phyloP scores from a whole-genome alignment of 148 eudicot species.

The Chenopodium formosanum region DNA sequence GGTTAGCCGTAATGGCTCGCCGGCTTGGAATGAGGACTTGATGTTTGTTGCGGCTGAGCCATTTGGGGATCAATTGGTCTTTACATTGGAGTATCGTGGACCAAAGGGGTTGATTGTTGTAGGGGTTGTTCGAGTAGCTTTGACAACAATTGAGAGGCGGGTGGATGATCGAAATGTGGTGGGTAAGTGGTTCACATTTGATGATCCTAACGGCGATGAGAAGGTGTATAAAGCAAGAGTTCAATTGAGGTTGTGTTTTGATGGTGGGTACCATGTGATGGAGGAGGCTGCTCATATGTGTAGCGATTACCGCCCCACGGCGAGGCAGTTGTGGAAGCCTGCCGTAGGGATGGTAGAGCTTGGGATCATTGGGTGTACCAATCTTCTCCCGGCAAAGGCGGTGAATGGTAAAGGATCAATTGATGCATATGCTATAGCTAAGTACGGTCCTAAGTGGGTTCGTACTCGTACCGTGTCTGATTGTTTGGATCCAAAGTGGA shows the following conservation, averaged over 20 bases:
- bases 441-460: conserved; percentile 93
- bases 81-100: conserved; percentile 51
- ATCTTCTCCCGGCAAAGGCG: conserved; percentile 68
- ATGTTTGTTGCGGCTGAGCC: conserved; percentile 84
- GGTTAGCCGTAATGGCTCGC: conserved; percentile 46
- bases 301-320: conserved; percentile 90
- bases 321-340: conserved; percentile 87
- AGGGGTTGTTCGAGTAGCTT: conserved; percentile 52
- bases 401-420: conserved; percentile 68
- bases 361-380: conserved; percentile 73
- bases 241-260: conserved; percentile 75
- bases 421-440: conserved; percentile 79
- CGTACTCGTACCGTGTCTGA: conserved; percentile 76
- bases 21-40: conserved; percentile 81
- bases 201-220: conserved; percentile 43
- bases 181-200: conserved; percentile 64
- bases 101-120: conserved; percentile 45
- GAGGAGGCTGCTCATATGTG: conserved; percentile 85
- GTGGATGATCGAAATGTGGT: conserved; percentile 83
- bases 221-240: conserved; percentile 64
- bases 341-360: conserved; percentile 74
- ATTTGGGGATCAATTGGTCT: conserved; percentile 50
- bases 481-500: conserved; percentile 81
- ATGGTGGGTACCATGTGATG: conserved; percentile 98
- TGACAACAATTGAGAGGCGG: conserved; percentile 72